Base-by-base conservation (phyloP, 2,329 filamentous ascomycete species). In the Pseudogymnoascus sp. region DNA sequence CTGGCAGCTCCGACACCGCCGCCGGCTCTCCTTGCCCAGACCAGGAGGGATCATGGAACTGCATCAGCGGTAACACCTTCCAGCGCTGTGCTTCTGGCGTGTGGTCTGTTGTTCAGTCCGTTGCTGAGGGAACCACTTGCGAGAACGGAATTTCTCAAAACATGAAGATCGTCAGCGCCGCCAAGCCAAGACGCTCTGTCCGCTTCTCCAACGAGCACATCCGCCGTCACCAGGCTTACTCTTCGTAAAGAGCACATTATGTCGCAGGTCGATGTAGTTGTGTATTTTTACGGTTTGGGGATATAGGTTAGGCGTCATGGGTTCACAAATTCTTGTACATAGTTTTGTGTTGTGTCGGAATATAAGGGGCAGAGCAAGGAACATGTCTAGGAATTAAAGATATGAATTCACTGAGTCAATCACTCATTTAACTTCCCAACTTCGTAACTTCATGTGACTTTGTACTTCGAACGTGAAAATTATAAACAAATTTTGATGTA, bases 1-100 rank as follows among this genome's bases (percentile, higher is more conserved):
- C 65, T 20, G 62, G 64, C 4, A 64, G 64, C 9, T 59, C 62
- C 28, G 65, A 63, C 3, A 61, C 67, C 16, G 54, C 75, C 22
- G 66, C 78, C 1, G 80, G 80, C 37, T 69, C 76, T 16, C 71
- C 77, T 0, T 84, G 81, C 70, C 66, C 74, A 9, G 54, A 78
- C 65, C 67, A 74, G 6, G 79, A 82, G 50, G 81, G 81, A 1
- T 68, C 70, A 9, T 84, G 78, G 78, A 82, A 82, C 74, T 84
- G 81, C 64, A 72, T 83, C 6, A 72, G 69, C 0, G 79, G 80
- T 12, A 72, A 68, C 1, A 75, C 76, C 0, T 84, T 77, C 76
- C 81, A 84, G 70, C 80, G 79, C 57, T 84, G 81, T 62, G 81
- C 76, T 6, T 78, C 76, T 2, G 81, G 81, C 7, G 37, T 65